These are phyloP conservation scores for Jamesozyma lodderae DNA, from an alignment of 805 yeast genomes.

Conservation along the genomic window DNA sequence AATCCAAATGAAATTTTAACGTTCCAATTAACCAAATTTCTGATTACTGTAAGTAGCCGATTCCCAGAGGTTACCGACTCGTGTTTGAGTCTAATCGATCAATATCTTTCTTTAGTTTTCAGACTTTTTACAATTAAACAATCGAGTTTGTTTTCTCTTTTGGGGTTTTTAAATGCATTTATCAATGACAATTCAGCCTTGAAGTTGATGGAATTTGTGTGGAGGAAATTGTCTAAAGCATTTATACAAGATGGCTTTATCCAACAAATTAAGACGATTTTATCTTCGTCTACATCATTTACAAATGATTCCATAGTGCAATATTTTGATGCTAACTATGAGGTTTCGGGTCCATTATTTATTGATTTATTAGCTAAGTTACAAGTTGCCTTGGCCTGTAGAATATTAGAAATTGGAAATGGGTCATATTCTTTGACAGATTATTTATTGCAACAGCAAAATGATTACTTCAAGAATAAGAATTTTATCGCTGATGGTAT, in stretches of 20 bases:
- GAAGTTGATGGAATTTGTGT: conserved; percentile 11
- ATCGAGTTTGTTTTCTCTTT: conserved; percentile 27
- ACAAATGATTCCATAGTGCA: conserved; percentile 25
- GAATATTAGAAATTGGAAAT: conserved; percentile 8
- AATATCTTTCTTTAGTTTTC: conserved; percentile 18
- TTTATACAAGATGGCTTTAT: conserved; percentile 14
- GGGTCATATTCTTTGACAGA: conserved; percentile 4
- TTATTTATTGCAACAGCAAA: conserved; percentile 8
- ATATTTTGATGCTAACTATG: conserved; percentile 23
- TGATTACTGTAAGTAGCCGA: conserved; percentile 20
- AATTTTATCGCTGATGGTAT: conserved; percentile 6
- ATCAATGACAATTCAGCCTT: conserved; percentile 10
- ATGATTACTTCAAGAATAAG: conserved; percentile 13
- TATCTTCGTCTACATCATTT: conserved; percentile 12
- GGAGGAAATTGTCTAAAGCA: conserved; percentile 12
- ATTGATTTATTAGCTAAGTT: conserved; percentile 16
- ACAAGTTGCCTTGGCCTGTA: conserved; percentile 15
- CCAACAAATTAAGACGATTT: conserved; percentile 12
- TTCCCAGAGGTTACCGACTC: conserved; percentile 23
- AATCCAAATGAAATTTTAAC: conserved; percentile 36
- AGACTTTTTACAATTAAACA: conserved; percentile 10
- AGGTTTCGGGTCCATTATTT: conserved; percentile 21
- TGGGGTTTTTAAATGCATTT: conserved; percentile 33
- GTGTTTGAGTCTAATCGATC: conserved; percentile 16
- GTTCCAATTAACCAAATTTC: conserved; percentile 26